Evolutionary conservation across 2,329 filamentous ascomycete species (phyloP).

Genomic region (Fusarium secorum): DNA sequence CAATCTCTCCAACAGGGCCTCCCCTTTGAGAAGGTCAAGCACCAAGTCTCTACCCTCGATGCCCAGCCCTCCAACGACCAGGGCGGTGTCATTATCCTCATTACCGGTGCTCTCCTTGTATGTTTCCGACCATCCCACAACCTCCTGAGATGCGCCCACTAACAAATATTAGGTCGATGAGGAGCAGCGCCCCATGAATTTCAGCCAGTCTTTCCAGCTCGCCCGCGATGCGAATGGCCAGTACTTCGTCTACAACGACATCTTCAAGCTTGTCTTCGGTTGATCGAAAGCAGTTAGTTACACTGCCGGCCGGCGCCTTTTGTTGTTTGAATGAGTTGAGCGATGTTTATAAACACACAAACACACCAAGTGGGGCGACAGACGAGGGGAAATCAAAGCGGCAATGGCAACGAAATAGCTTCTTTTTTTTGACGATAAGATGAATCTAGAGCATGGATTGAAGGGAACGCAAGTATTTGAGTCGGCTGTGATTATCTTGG

Average conservation of each 20-base stretch:
- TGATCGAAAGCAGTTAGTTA: conserved; percentile 42
- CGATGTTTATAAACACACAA: conserved; percentile 15
- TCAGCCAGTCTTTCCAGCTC: conserved; percentile 89
- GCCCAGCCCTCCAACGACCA: conserved; percentile 75
- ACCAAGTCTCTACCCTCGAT: conserved; percentile 80
- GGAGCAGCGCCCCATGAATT: conserved; percentile 86
- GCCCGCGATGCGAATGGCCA: conserved; percentile 69
- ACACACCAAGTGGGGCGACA: conserved; percentile 26
- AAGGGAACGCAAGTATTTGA: conserved; percentile 2
- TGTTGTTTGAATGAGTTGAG: conserved; percentile 2
- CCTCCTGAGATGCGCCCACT: not conserved
- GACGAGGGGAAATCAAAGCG: conserved; percentile 30
- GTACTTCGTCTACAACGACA: conserved; percentile 92
- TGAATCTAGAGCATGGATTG: conserved; percentile 32
- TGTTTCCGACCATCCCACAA: conserved; percentile 42
- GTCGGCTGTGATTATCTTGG: conserved; percentile 7
- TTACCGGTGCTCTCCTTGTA: conserved; percentile 87
- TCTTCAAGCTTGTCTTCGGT: conserved; percentile 88
- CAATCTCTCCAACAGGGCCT: conserved; percentile 62
- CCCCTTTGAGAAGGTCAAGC: conserved; percentile 82
- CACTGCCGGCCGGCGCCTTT: not conserved
- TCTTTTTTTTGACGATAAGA: conserved; percentile 37
- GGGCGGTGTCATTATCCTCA: conserved; percentile 82
- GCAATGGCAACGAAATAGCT: conserved; percentile 25
- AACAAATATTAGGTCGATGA: conserved; percentile 74